These are phyloP conservation scores for Suzukiozyma palmioleophila DNA, from an alignment of 1,139 yeast species.

Conservation along the genomic window DNA sequence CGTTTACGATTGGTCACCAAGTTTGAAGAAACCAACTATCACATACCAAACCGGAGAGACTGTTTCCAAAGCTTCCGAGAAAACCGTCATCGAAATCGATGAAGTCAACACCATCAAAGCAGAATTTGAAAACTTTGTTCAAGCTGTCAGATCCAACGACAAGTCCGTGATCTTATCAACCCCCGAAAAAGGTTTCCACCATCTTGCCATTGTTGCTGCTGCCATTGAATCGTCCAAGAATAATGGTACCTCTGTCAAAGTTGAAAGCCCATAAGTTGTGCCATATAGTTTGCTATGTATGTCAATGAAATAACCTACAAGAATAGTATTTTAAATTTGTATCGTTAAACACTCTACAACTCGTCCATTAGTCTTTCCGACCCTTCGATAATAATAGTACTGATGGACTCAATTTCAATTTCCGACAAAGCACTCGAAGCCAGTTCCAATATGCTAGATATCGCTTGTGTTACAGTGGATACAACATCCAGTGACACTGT, in stretches of 20 bases:
- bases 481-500: neutral
- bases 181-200: conserved; percentile 83
- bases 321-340: neutral
- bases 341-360: neutral
- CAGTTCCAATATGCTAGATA: neutral
- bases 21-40: conserved; percentile 41
- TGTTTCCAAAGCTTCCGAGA: conserved; percentile 37
- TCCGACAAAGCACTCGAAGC: neutral
- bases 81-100: conserved; percentile 48
- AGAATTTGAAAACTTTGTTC: conserved; percentile 73
- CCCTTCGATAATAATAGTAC: neutral
- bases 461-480: neutral
- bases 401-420: conserved; percentile 1
- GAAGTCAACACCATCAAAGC: conserved; percentile 49
- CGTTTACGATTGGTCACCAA: conserved; percentile 57
- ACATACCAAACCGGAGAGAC: conserved; percentile 46
- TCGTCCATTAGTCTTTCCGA: conserved; percentile 3
- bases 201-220: conserved; percentile 84
- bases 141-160: conserved; percentile 63
- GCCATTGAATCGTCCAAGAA: conserved; percentile 65
- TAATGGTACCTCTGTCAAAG: conserved; percentile 55
- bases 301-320: neutral
- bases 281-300: no score
- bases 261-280: conserved; percentile 24
- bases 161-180: conserved; percentile 53